phyloP scores from a whole-genome alignment of 805 yeast species.

The Cyberlindnera suaveolens region DNA sequence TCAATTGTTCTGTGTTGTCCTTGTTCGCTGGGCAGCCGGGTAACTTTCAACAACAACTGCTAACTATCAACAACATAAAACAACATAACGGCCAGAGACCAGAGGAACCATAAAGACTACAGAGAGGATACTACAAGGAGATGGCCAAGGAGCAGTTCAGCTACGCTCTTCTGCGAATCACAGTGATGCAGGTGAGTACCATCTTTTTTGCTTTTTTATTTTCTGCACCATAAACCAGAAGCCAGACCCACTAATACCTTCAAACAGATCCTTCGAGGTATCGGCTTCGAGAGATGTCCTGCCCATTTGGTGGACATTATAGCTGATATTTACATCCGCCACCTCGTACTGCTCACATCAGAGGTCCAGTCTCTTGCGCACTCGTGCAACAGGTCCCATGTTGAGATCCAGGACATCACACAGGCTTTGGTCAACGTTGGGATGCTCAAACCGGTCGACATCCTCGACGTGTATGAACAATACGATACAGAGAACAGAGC shows the following conservation, averaged over 20 bases:
- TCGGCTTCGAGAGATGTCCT: slow-evolving; percentile 77
- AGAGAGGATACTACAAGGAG: background rate
- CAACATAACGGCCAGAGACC: background rate
- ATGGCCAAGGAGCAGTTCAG: slow-evolving; percentile 34
- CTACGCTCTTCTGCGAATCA: slow-evolving; percentile 40
- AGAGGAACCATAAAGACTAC: too few species aligned
- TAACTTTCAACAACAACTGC: background rate
- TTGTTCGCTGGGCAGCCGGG: background rate
- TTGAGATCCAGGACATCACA: slow-evolving; percentile 60
- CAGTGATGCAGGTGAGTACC: slow-evolving; percentile 39
- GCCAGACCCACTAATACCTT: background rate
- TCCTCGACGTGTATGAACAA: slow-evolving; percentile 49
- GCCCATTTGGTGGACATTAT: slow-evolving; percentile 66
- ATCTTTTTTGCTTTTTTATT: background rate
- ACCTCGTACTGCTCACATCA: slow-evolving; percentile 46
- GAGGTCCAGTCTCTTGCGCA: slow-evolving; percentile 47
- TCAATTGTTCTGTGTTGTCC: background rate
- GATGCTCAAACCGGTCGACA: slow-evolving; percentile 51
- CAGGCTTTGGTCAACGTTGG: slow-evolving; percentile 63
- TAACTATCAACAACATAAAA: background rate
- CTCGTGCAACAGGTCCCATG: slow-evolving; percentile 38
- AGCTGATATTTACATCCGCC: slow-evolving; percentile 71
- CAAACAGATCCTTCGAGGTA: slow-evolving; percentile 53
- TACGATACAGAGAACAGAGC: slow-evolving; percentile 41
- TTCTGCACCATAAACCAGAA: too few species aligned